Evolutionary conservation across 2,329 filamentous ascomycete genomes (phyloP).

Genomic region (Macrophomina pseudophaseolina): DNA sequence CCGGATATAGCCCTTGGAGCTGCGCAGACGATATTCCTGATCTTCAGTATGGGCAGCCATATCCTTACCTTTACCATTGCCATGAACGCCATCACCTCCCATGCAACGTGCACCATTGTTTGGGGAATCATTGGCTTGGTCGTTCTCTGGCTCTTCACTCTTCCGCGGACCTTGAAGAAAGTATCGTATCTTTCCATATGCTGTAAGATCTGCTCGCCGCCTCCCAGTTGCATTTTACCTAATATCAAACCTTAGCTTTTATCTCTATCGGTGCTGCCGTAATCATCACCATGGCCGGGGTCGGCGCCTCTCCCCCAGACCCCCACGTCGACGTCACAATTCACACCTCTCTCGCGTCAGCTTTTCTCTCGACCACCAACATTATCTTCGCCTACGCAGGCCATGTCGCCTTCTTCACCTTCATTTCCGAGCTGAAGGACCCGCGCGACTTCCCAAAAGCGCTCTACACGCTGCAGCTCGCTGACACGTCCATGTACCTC

Average conservation of each 20-base stretch:
- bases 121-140: conserved; percentile 65
- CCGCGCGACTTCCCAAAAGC: conserved; percentile 67
- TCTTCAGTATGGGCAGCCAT: conserved; percentile 28
- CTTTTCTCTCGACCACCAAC: conserved; percentile 53
- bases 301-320: conserved; percentile 34
- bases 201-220: conserved; percentile 46
- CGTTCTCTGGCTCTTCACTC: conserved; percentile 63
- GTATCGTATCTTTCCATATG: conserved; percentile 67
- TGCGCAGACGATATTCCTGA: conserved; percentile 26
- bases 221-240: neutral
- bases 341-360: conserved; percentile 47
- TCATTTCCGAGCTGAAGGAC: conserved; percentile 68
- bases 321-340: conserved; percentile 34
- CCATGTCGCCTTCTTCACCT: conserved; percentile 71
- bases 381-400: conserved; percentile 73
- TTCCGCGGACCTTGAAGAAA: conserved; percentile 67
- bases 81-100: conserved; percentile 29
- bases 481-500: conserved; percentile 67
- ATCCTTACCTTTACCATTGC: conserved; percentile 30
- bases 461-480: conserved; percentile 64
- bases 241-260: conserved; percentile 26
- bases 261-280: conserved; percentile 45
- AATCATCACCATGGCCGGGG: conserved; percentile 46
- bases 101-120: conserved; percentile 27
- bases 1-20: conserved; percentile 10